Evolutionary conservation across 2,329 filamentous ascomycete genomes (phyloP).

Genomic region (Hypoxylon sp.): DNA sequence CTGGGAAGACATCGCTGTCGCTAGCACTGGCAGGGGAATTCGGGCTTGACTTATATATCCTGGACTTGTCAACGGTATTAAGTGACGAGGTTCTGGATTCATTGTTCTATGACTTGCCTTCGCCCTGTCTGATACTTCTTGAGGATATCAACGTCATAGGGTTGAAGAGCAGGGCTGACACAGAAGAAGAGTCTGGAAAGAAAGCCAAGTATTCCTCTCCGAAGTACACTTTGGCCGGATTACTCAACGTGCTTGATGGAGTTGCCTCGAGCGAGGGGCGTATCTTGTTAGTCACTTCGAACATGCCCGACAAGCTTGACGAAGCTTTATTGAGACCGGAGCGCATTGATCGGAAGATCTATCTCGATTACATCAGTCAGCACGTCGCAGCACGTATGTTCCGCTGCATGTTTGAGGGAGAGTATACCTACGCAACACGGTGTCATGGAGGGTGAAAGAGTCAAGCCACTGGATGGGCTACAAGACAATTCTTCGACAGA

Average conservation of each 20-base stretch:
- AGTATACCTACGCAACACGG: constrained; percentile 42
- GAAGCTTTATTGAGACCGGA: constrained; percentile 74
- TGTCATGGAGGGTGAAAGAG: neutral
- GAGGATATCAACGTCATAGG: constrained; percentile 70
- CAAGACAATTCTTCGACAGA: neutral
- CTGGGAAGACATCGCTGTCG: constrained; percentile 82
- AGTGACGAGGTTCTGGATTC: constrained; percentile 51
- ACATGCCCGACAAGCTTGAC: constrained; percentile 74
- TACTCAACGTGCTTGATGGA: constrained; percentile 79
- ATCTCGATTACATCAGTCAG: constrained; percentile 65
- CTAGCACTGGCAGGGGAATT: constrained; percentile 78
- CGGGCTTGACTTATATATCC: constrained; percentile 79
- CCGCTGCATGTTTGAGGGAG: constrained; percentile 60
- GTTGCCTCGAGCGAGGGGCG: constrained; percentile 77
- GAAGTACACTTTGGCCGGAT: constrained; percentile 69
- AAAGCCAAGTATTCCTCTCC: neutral
- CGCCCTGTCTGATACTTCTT: constrained; percentile 62
- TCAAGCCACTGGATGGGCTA: neutral
- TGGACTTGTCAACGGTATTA: constrained; percentile 70
- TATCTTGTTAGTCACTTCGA: constrained; percentile 81
- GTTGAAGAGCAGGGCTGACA: constrained; percentile 50
- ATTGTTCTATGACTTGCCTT: constrained; percentile 49
- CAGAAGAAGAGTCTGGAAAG: constrained; percentile 31
- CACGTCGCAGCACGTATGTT: constrained; percentile 62
- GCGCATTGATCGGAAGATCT: constrained; percentile 73